A percentile compares a stretch with the other conserved stretches of the same genome.
Evolutionary conservation across 148 eudicot species (phyloP).

Genomic region (Mesembryanthemum crystallinum): DNA sequence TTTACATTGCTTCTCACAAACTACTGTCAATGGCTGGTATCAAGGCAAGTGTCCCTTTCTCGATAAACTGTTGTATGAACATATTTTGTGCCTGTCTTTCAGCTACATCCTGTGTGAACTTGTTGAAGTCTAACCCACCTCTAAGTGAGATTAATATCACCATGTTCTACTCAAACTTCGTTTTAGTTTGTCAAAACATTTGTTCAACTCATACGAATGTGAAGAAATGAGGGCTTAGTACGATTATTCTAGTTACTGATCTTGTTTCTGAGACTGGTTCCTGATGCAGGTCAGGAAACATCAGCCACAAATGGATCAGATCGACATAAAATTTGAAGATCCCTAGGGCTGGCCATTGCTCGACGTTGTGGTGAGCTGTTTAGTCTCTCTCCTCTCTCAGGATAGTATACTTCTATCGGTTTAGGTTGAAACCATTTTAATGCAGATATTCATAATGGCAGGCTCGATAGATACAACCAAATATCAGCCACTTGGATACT

Average conservation of each 20-base stretch:
- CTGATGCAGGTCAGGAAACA: slow-evolving; percentile 33
- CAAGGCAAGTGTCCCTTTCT: slow-evolving; percentile 44
- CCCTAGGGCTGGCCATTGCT: slow-evolving; percentile 8
- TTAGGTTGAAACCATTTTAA: too few relatives aligned
- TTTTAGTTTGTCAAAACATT: too few relatives aligned
- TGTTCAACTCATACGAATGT: too few relatives aligned
- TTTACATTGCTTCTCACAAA: slow-evolving; percentile 80
- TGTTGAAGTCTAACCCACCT: not conserved
- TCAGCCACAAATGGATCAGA: slow-evolving; percentile 33
- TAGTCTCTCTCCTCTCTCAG: not conserved
- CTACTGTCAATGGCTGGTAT: slow-evolving; percentile 70
- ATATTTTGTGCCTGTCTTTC: too few relatives aligned
- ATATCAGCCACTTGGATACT: too few relatives aligned
- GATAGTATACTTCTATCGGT: not conserved
- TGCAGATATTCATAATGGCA: too few relatives aligned
- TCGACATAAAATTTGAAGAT: slow-evolving; percentile 32
- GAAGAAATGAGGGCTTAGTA: not conserved
- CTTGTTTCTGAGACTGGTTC: not conserved
- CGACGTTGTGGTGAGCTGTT: not conserved
- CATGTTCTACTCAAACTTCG: not conserved
- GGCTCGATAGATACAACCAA: too few relatives aligned
- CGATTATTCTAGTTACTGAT: not conserved
- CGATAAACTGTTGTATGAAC: not conserved
- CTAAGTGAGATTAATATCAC: not conserved
- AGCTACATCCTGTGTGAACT: not conserved